Conservation (phyloP, 164 flowering plant genomes). For the Tetrastigma voinierianum region DNA sequence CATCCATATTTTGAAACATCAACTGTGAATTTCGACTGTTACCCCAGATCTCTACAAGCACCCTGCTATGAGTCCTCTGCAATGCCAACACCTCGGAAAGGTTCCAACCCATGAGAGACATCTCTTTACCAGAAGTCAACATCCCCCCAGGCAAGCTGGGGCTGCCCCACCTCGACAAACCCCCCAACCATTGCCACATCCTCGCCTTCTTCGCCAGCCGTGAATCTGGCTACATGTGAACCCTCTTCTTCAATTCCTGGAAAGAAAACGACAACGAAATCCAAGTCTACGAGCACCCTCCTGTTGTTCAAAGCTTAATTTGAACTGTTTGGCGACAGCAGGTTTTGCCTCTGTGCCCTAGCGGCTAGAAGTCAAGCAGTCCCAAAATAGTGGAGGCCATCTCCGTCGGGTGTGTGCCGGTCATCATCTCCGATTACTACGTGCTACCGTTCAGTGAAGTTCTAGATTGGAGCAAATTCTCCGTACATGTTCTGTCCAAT, state of each 20-base stretch:
- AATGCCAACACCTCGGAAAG: constrained; percentile 42
- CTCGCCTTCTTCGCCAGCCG: constrained; percentile 59
- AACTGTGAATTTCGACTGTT: constrained; percentile 24
- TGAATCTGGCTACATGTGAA: constrained; percentile 36
- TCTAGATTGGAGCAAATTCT: constrained; percentile 1
- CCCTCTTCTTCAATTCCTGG: constrained; percentile 29
- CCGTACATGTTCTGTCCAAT: background rate
- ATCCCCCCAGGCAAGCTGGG: constrained; percentile 21
- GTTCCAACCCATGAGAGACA: constrained; percentile 34
- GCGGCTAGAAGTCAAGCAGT: constrained; percentile 4
- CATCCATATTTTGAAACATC: background rate
- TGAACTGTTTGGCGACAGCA: constrained; percentile 4
- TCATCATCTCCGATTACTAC: constrained; percentile 2
- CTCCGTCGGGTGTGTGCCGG: constrained; percentile 5
- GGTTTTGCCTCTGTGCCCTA: constrained; percentile 9
- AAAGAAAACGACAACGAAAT: constrained; percentile 33
- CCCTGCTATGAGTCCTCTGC: constrained; percentile 40
- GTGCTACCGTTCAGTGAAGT: constrained; percentile 6
- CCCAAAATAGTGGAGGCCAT: constrained; percentile 5
- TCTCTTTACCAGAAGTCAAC: constrained; percentile 40
- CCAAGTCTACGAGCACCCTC: constrained; percentile 19
- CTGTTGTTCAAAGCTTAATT: background rate
- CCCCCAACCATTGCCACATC: constrained; percentile 21
- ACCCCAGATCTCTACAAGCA: constrained; percentile 36
- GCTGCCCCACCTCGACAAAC: constrained; percentile 1